Base-by-base conservation (phyloP, 805 yeast species). In the Cyberlindnera americana region DNA sequence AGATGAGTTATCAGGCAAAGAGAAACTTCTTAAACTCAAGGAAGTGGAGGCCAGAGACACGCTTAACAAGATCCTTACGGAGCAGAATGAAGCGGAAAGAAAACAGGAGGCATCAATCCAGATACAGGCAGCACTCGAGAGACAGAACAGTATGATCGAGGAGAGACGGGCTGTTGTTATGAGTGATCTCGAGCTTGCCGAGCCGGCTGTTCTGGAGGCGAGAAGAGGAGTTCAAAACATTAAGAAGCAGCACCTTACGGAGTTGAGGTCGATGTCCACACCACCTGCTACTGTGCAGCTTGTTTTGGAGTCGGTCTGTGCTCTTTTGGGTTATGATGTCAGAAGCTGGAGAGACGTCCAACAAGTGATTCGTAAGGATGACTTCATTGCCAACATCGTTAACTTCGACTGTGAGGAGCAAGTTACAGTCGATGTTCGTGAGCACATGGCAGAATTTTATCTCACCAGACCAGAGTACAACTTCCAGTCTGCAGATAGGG, bases 11-110 rank as follows among this genome's bases (percentile, higher is more conserved):
- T 70, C 81, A 0, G 61, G 52, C 19, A 83, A 87, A 53, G 73
- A 75, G 44, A 48, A 40, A 2, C 64, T 62, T 17, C 66, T 91
- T 22, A 56, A 58, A 16, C 39, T 27, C 0, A 91, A 89, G 46
- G 86, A 83, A 41, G 50, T 60, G 12, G 85, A 83, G 47, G 95
- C 96, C 0, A 72, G 76, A 42, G 61, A 62, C 19, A 84, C 87
- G 72, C 70, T 91, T 29, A 77, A 81, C 52, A 76, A 67, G 39
- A 87, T 91, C 85, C 70, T 91, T 12, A 62, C 70, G 1, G 95
- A 88, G 30, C 98, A 91, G 56, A 88, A 86, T 54, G 95, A 88
- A 51, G 91, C 97, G 0, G 98, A 91, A 57, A 69, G 96, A 47
- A 88, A 83, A 50, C 83, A 84, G 43, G 95, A 85, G 44, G 89